Evolutionary conservation across 2,329 filamentous ascomycete genomes (phyloP).

Genomic region (Cercospora sesami): DNA sequence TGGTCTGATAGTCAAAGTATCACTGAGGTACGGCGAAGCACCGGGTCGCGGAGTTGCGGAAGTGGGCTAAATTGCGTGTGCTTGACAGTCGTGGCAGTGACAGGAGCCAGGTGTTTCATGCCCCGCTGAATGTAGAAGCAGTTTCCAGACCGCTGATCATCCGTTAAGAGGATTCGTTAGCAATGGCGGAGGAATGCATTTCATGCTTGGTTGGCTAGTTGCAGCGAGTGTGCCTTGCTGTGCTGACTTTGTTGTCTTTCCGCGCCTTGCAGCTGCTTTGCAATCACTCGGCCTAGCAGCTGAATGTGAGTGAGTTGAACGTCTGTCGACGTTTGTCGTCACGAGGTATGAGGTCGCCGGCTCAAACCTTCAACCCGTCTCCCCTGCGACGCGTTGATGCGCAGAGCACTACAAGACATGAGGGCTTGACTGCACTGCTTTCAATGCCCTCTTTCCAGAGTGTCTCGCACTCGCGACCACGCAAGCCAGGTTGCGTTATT

Average conservation of each 20-base stretch:
- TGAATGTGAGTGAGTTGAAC: background rate
- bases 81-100: background rate
- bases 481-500: background rate
- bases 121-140: constrained; percentile 1
- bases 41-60: constrained; percentile 1
- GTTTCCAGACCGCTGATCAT: constrained; percentile 1
- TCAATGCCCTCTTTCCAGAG: background rate
- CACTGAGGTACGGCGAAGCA: background rate
- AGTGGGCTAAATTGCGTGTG: background rate
- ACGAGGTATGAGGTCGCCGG: background rate
- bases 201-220: background rate
- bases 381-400: background rate
- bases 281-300: background rate
- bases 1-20: background rate
- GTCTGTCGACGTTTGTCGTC: background rate
- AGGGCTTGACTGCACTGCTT: background rate
- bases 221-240: background rate
- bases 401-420: background rate
- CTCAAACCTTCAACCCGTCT: background rate
- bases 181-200: background rate
- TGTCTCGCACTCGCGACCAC: background rate
- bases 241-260: background rate
- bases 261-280: background rate
- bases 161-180: background rate
- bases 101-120: background rate